Conservation (phyloP, 495 filamentous ascomycete species). For the Xylaria palmicola region DNA sequence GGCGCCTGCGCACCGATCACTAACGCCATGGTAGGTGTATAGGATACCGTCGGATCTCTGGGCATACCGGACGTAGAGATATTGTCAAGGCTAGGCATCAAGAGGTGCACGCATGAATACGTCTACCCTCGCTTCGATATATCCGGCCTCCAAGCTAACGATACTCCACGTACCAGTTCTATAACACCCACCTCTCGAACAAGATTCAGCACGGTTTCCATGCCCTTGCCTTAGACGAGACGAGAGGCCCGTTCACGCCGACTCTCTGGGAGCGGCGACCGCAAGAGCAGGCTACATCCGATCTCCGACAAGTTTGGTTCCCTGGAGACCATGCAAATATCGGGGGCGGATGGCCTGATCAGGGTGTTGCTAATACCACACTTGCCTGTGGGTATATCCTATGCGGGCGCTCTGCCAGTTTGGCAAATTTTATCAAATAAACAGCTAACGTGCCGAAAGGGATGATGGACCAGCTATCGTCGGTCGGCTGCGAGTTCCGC, state of each 20-base stretch:
- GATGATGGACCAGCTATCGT: conserved; percentile 68
- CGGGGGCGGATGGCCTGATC: conserved; percentile 54
- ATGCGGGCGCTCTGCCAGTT: background rate
- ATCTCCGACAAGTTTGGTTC: conserved; percentile 73
- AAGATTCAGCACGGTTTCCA: conserved; percentile 69
- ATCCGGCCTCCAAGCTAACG: conserved; percentile 10
- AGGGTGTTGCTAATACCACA: conserved; percentile 61
- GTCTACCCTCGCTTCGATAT: conserved; percentile 3
- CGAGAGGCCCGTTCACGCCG: conserved; percentile 61
- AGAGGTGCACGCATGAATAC: conserved; percentile 48
- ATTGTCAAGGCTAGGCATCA: conserved; percentile 35
- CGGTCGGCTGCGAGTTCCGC: conserved; percentile 58
- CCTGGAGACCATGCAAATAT: conserved; percentile 67
- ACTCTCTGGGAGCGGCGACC: conserved; percentile 57
- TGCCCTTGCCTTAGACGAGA: conserved; percentile 71
- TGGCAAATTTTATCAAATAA: conserved; percentile 9
- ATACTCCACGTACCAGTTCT: conserved; percentile 48
- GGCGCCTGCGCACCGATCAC: background rate
- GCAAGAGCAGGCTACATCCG: conserved; percentile 38
- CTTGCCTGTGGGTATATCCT: conserved; percentile 55
- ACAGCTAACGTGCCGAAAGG: conserved; percentile 17
- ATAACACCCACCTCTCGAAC: conserved; percentile 57
- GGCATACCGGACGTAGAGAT: conserved; percentile 44
- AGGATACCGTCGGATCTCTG: conserved; percentile 61
- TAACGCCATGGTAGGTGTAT: conserved; percentile 41